Conservation (phyloP, 2,329 filamentous ascomycete species). For the Emergomyces africanus region DNA sequence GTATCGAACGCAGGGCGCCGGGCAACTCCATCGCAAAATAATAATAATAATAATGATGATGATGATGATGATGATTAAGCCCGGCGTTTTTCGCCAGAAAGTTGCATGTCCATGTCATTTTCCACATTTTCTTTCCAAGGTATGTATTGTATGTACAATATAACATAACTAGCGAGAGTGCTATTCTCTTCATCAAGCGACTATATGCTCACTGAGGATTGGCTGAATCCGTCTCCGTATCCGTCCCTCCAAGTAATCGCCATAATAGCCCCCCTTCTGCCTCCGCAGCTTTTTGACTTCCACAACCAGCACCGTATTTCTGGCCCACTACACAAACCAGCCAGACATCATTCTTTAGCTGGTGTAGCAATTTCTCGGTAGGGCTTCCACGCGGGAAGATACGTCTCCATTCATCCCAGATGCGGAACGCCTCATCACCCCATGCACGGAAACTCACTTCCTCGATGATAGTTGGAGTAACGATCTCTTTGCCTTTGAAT, state of each 20-base stretch:
- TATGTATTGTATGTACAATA: too few relatives aligned
- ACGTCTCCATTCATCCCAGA: slow-evolving; percentile 87
- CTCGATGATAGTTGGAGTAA: slow-evolving; percentile 93
- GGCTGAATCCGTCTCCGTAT: background rate
- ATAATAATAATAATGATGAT: too few relatives aligned
- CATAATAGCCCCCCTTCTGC: slow-evolving; percentile 29
- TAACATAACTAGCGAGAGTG: background rate
- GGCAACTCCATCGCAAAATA: too few relatives aligned
- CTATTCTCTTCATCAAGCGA: background rate
- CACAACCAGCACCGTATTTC: slow-evolving; percentile 31
- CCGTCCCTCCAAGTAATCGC: slow-evolving; percentile 23
- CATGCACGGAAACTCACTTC: slow-evolving; percentile 88
- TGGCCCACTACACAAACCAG: slow-evolving; percentile 59
- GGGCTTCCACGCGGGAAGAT: slow-evolving; percentile 67
- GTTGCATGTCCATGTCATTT: too few relatives aligned
- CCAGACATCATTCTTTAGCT: slow-evolving; percentile 60
- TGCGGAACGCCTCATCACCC: slow-evolving; percentile 90
- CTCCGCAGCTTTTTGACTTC: slow-evolving; percentile 27
- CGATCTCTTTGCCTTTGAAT: slow-evolving; percentile 89
- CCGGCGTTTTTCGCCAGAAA: too few relatives aligned
- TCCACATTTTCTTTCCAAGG: too few relatives aligned
- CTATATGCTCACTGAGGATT: background rate
- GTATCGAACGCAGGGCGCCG: too few relatives aligned
- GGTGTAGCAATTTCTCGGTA: slow-evolving; percentile 58
- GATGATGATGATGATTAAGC: too few relatives aligned